A percentile compares a stretch with the other conserved stretches of the same genome.
phyloP scores from a whole-genome alignment of 2,329 filamentous ascomycete genomes.

The Cladophialophora bantiana region DNA sequence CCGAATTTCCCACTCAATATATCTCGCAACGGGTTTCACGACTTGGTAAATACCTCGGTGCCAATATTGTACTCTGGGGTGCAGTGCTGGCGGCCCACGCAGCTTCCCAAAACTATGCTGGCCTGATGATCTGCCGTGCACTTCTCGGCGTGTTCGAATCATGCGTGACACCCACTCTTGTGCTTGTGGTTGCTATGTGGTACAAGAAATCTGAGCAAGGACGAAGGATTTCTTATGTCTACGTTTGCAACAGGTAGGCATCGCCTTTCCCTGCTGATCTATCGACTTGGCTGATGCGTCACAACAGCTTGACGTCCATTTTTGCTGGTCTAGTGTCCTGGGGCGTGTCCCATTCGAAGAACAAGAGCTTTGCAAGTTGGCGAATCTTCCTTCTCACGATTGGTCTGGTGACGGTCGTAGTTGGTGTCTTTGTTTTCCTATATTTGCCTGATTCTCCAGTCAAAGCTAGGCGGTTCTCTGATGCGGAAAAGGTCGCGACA shows the following conservation, averaged over 20 bases:
- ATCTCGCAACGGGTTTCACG: conserved; percentile 44
- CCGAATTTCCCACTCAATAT: conserved; percentile 53
- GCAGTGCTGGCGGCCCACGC: conserved; percentile 55
- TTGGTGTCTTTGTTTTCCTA: conserved; percentile 49
- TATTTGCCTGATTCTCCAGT: conserved; percentile 54
- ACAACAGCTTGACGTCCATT: conserved; percentile 47
- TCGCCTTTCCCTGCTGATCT: conserved; percentile 37
- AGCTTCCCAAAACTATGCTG: conserved; percentile 51
- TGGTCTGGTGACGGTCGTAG: conserved; percentile 51
- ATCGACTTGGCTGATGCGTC: conserved; percentile 47
- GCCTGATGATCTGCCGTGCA: conserved; percentile 54
- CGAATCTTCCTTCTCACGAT: conserved; percentile 55
- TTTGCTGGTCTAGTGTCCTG: conserved; percentile 53
- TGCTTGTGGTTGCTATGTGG: conserved; percentile 61
- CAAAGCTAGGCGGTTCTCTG: conserved; percentile 47
- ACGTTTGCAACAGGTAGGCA: conserved; percentile 37
- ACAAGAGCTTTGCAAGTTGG: conserved; percentile 39
- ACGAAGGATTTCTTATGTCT: conserved; percentile 42
- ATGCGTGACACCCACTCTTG: conserved; percentile 58
- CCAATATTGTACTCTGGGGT: conserved; percentile 48
- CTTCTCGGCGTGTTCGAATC: conserved; percentile 58
- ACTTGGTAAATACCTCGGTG: conserved; percentile 37
- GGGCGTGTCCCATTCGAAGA: conserved; percentile 40
- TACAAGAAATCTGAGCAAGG: conserved; percentile 54
- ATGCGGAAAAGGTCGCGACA: conserved; percentile 49